These are phyloP conservation scores for Kwoniella sp. DNA, from an alignment of 768 basidiomycete genomes.

Conservation along the genomic window DNA sequence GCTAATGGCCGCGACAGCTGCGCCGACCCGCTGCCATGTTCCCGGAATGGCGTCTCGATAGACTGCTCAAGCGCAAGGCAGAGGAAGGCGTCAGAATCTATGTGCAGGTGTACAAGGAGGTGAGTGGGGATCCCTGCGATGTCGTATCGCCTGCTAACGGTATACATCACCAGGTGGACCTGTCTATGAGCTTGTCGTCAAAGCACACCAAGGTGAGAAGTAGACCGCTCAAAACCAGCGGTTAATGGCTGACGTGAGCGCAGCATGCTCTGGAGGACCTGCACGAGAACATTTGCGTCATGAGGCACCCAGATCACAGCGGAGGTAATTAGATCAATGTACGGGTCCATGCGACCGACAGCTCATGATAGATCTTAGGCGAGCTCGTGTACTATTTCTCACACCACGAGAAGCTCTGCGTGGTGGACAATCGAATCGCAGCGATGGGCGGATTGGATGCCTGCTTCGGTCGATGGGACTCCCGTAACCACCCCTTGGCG, in stretches of 20 bases:
- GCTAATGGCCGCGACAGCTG: slow-evolving; percentile 53
- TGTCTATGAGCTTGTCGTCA: slow-evolving; percentile 85
- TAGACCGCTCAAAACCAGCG: background rate
- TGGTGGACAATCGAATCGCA: slow-evolving; percentile 46
- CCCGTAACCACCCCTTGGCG: slow-evolving; percentile 71
- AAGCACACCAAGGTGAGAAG: slow-evolving; percentile 68
- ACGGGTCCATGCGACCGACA: background rate
- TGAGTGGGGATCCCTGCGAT: slow-evolving; percentile 29
- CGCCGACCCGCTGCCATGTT: slow-evolving; percentile 82
- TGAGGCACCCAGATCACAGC: slow-evolving; percentile 53
- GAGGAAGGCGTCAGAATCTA: slow-evolving; percentile 86
- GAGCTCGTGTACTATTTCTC: slow-evolving; percentile 46
- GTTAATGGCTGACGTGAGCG: slow-evolving; percentile 4
- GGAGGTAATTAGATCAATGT: slow-evolving; percentile 30
- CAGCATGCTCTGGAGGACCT: slow-evolving; percentile 72
- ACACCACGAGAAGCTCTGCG: slow-evolving; percentile 49
- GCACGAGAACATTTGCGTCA: slow-evolving; percentile 79
- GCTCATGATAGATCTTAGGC: slow-evolving; percentile 5
- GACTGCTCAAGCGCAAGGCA: slow-evolving; percentile 78
- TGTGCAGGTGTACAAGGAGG: slow-evolving; percentile 92
- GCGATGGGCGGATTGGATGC: slow-evolving; percentile 79
- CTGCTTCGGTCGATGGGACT: slow-evolving; percentile 97
- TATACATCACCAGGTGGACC: slow-evolving; percentile 59
- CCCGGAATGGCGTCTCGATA: slow-evolving; percentile 84
- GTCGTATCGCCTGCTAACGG: background rate